Evolutionary conservation across 768 basidiomycete genomes (phyloP), one percentile per base, ranked within the genome.

Genomic region (Auriscalpium microsporum): DNA sequence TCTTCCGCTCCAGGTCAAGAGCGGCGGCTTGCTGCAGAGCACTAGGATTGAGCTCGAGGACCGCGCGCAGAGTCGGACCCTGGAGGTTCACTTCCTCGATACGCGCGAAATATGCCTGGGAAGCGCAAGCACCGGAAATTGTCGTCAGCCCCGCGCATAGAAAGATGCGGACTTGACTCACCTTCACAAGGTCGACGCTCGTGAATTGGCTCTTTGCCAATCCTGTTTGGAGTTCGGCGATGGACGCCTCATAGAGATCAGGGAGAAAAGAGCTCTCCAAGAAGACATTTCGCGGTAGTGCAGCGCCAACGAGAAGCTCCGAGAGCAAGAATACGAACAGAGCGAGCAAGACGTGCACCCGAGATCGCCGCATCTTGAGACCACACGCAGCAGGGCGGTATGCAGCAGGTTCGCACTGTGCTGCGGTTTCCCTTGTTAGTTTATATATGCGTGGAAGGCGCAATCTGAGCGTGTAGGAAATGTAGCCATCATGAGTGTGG

Each of bases 71-170:
- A 2, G 28, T 57, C 3, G 74, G 67, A 2, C 73, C 73, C 44
- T 71, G 56, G 13, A 68, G 54, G 60, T 76, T 76, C 14, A 76
- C 75, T 64, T 76, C 75, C 17, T 71, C 67, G 45, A 76, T 76
- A 14, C 75, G 68, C 16, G 69, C 65, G 47, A 75, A 63, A 56
- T 76, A 76, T 1, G 75, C 72, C 73, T 75, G 50, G 14, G 13
- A 16, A 49, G 23, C 16, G 23, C 23, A 28, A 28, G 28, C 28
- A 1, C 28, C 28, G 28, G 28, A 0, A 28, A 28, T 28, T 28
- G 28, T 7, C 28, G 28, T 28, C 28, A 28, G 28, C 28, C 28
- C 28, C 28, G 5, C 28, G 5, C 28, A 28, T 28, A 4, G 28
- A 28, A 28, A 28, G 28, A 28, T 7, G 4, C 5, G 28, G 28